Evolutionary conservation across 192 early-diverging fungal genomes (phyloP).

Genomic region (Lobosporangium transversale): DNA sequence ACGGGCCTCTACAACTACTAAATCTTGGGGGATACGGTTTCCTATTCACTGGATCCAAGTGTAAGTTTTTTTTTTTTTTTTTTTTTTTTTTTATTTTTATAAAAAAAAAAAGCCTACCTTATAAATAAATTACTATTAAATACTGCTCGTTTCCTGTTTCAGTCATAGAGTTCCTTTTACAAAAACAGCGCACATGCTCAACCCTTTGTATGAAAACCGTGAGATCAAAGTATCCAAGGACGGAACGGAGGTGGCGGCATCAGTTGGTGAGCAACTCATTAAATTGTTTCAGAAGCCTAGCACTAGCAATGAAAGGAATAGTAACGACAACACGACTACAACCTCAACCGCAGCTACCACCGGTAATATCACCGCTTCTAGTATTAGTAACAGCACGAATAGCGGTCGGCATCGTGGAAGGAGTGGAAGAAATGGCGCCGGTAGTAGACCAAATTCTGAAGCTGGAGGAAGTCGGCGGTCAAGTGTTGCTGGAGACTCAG

Average conservation of each 20-base stretch:
- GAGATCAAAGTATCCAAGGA: constrained; percentile 62
- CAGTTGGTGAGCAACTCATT: constrained; percentile 54
- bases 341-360: no score
- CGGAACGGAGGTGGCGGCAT: constrained; percentile 58
- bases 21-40: constrained; percentile 58
- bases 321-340: no score
- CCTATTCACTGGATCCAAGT: constrained; percentile 60
- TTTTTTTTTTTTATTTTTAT: no score
- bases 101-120: neutral
- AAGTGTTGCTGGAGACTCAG: constrained; percentile 22
- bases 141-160: no score
- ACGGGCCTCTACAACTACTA: constrained; percentile 49
- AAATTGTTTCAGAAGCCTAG: constrained; percentile 46
- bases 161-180: constrained; percentile 59
- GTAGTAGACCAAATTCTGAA: constrained; percentile 31
- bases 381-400: no score
- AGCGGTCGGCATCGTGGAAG: constrained; percentile 7
- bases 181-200: constrained; percentile 55
- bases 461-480: constrained; percentile 27
- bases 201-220: constrained; percentile 58
- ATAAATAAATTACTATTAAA: no score
- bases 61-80: no score
- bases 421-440: constrained; percentile 10
- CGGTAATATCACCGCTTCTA: no score
- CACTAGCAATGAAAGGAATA: neutral